A percentile compares a stretch with the other conserved stretches of the same genome.
Evolutionary conservation across 176 grass and related monocot species (phyloP).

Genomic region (Alloteropsis semialata): DNA sequence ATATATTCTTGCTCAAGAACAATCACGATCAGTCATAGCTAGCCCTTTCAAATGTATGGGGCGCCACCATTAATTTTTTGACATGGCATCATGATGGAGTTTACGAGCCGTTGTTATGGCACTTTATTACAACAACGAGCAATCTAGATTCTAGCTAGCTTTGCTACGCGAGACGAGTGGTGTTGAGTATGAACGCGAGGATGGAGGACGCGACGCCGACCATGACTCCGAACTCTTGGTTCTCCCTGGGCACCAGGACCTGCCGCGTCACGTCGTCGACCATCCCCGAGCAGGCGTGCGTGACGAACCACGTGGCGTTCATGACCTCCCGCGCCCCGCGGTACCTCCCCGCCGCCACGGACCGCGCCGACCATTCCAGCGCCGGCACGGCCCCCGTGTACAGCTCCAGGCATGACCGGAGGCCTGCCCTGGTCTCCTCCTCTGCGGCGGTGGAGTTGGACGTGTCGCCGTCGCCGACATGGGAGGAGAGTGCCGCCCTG

Average conservation of each 20-base stretch:
- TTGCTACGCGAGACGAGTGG: not conserved
- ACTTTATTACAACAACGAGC: too few relatives aligned
- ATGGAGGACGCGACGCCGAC: slow-evolving; percentile 17
- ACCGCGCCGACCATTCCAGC: slow-evolving; percentile 3
- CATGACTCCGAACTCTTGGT: not conserved
- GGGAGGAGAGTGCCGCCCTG: not conserved
- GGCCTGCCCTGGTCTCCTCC: not conserved
- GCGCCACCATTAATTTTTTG: too few relatives aligned
- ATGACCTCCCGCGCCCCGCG: slow-evolving; percentile 13
- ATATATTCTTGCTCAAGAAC: too few relatives aligned
- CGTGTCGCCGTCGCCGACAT: not conserved
- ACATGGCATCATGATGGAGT: too few relatives aligned
- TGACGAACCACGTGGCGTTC: not conserved
- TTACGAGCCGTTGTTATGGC: too few relatives aligned
- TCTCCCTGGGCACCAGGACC: not conserved
- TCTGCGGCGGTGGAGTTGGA: not conserved
- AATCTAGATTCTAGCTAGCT: too few relatives aligned
- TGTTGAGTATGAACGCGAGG: not conserved
- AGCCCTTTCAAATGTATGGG: too few relatives aligned
- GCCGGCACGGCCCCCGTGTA: slow-evolving; percentile 20
- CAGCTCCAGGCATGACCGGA: slow-evolving; percentile 32
- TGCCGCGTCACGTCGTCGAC: not conserved
- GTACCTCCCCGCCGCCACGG: slow-evolving; percentile 18
- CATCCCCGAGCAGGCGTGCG: slow-evolving; percentile 13
- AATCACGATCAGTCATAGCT: too few relatives aligned